A percentile compares a stretch with the other conserved stretches of the same genome.
These are phyloP conservation scores for Seiridium unicorne DNA, from an alignment of 2,329 filamentous ascomycete genomes.

Conservation along the genomic window DNA sequence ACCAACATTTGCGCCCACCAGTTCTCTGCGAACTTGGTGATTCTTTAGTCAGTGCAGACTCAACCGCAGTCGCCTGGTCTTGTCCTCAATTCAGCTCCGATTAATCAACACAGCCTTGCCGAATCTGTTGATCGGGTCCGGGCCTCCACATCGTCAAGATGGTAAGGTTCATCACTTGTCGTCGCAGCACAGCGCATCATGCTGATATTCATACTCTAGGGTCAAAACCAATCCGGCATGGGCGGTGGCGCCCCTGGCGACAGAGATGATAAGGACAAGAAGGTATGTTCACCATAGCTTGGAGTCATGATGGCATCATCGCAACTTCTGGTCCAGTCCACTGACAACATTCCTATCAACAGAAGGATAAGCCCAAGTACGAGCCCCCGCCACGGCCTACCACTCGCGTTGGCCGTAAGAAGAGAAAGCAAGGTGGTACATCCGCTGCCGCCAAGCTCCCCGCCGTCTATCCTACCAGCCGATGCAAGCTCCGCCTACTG, in stretches of 20 bases:
- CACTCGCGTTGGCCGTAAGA: slow-evolving; percentile 95
- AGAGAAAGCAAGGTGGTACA: slow-evolving; percentile 91
- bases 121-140: background rate
- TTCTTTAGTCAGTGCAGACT: background rate
- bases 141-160: slow-evolving; percentile 5
- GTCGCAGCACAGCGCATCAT: background rate
- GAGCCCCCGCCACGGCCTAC: slow-evolving; percentile 96
- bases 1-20: background rate
- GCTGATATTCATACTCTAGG: slow-evolving; percentile 43
- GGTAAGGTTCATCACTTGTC: background rate
- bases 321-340: slow-evolving; percentile 3
- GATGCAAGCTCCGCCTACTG: slow-evolving; percentile 95
- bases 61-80: background rate
- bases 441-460: slow-evolving; percentile 95
- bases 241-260: slow-evolving; percentile 73
- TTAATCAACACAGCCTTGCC: background rate
- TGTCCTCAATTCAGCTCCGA: background rate
- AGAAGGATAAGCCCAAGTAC: slow-evolving; percentile 99
- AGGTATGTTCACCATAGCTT: slow-evolving; percentile 55
- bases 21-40: background rate
- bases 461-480: slow-evolving; percentile 87
- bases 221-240: slow-evolving; percentile 85
- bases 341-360: slow-evolving; percentile 12
- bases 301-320: background rate
- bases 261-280: slow-evolving; percentile 89